Conservation (phyloP, 129 eudicot genomes). For the Chrysanthemum makinoi region DNA sequence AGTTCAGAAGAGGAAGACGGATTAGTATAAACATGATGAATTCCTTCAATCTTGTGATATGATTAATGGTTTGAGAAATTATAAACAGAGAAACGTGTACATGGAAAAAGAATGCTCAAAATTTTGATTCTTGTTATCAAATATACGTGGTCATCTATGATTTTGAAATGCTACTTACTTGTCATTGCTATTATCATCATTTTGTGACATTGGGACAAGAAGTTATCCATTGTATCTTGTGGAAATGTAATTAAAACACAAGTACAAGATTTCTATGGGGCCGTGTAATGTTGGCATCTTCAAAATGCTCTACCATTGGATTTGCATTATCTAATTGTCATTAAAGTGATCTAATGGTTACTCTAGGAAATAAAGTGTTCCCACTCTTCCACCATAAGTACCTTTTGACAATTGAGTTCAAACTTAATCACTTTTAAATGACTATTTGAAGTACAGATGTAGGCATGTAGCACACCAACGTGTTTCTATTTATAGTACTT, state of each 20-base stretch:
- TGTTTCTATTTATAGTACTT: not conserved
- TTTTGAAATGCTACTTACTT: not conserved
- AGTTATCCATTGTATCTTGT: no score
- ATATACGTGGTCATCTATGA: not conserved
- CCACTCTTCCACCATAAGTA: not conserved
- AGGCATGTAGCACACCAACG: not conserved
- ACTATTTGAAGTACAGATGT: not conserved
- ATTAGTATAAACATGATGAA: not conserved
- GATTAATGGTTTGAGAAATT: not conserved
- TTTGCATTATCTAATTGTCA: not conserved
- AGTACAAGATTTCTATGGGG: no score
- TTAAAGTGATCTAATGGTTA: not conserved
- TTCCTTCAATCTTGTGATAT: conserved; percentile 1
- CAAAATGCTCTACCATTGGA: no score
- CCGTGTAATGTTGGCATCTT: no score
- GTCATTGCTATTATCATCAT: no score
- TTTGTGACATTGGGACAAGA: no score
- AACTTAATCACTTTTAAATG: conserved; percentile 1
- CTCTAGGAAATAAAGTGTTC: not conserved
- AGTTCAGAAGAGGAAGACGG: no score
- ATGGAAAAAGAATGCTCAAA: not conserved
- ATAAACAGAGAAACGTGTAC: not conserved
- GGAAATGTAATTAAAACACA: no score
- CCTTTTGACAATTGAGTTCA: not conserved
- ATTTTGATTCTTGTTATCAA: no score